These are phyloP conservation scores for Neofusicoccum sp. DNA, from an alignment of 2,329 filamentous ascomycete species.

Conservation along the genomic window DNA sequence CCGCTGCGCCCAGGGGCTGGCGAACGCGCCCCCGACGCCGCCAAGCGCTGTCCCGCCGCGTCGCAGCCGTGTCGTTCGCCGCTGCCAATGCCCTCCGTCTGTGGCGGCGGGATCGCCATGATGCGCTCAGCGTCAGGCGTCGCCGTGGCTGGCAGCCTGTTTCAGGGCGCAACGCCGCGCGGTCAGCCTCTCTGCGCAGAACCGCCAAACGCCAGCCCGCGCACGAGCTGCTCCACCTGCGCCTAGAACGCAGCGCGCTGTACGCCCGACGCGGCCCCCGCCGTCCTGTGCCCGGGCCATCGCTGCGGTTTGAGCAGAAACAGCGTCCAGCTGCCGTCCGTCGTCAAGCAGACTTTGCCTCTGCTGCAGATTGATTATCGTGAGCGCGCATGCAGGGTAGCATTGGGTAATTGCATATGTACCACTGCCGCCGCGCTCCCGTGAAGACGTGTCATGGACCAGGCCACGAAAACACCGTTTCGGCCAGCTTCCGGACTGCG, in stretches of 20 bases:
- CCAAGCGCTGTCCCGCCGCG: neutral
- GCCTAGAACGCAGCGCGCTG: neutral
- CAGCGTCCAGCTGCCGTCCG: too few relatives aligned
- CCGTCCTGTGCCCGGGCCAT: neutral
- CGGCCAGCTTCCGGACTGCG: neutral
- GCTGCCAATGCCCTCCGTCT: neutral
- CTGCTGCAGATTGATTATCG: slow-evolving; percentile 16
- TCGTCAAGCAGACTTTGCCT: neutral
- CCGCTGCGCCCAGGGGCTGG: neutral
- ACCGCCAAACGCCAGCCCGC: neutral
- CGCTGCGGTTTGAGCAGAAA: neutral
- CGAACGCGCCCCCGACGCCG: neutral
- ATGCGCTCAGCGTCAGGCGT: neutral
- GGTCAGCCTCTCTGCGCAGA: neutral
- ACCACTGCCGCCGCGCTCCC: neutral
- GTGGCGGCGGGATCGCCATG: neutral
- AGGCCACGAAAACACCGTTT: slow-evolving; percentile 5
- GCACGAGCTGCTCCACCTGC: neutral
- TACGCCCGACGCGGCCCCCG: neutral
- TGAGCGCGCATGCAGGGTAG: slow-evolving; percentile 7
- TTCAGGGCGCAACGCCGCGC: neutral
- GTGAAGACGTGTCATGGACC: neutral
- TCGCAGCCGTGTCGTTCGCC: neutral
- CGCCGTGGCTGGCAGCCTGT: slow-evolving; percentile 14
- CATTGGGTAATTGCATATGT: neutral